Evolutionary conservation across 352 stramenopile genomes (phyloP), one percentile per base, ranked within the genome.

Genomic region (Peronospora destructor): DNA sequence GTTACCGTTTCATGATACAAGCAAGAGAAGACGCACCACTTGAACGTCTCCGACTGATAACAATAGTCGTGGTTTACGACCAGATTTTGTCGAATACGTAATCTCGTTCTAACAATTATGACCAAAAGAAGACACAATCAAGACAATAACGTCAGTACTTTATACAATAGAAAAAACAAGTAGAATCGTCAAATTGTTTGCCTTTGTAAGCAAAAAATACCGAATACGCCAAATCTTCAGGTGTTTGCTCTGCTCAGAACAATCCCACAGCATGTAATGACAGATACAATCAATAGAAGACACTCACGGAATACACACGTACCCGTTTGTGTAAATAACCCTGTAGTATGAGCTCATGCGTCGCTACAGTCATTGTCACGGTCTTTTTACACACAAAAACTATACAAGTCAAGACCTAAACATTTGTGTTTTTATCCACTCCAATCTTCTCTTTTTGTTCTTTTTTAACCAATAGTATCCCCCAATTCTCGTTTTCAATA

Each of bases 251-350:
- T 93, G 49, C 45, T 30, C 34, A 11, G 35, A 41, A 38, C 33
- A 41, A n/a, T n/a, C n/a, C n/a, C 32, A 45, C n/a, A 45, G 2
- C 23, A 4, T 35, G n/a, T 4, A 59, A 23, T 25, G 6, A n/a
- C 14, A 35, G 11, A 9, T 26, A 40, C 2, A 35, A 8, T 14
- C 10, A 14, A 14, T 14, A 35, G 6, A 8, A 32, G 28, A 32
- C 19, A 1, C n/a, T n/a, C n/a, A n/a, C n/a, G n/a, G 19, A 4
- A 3, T 23, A 23, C 3, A 23, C 23, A 26, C 23, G 23, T 38
- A 83, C 83, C 62, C 81, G 74, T 28, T 93, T 93, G 66, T 93
- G 83, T 21, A 93, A 73, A 65, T 93, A 93, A 33, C 83, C 80
- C 49, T 93, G 77, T 33, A 88, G 60, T 19, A 89, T 47, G 14